A percentile compares a stretch with the other conserved stretches of the same genome.
Conservation (phyloP, 495 filamentous ascomycete genomes). For the Talaromyces thailandensis region DNA sequence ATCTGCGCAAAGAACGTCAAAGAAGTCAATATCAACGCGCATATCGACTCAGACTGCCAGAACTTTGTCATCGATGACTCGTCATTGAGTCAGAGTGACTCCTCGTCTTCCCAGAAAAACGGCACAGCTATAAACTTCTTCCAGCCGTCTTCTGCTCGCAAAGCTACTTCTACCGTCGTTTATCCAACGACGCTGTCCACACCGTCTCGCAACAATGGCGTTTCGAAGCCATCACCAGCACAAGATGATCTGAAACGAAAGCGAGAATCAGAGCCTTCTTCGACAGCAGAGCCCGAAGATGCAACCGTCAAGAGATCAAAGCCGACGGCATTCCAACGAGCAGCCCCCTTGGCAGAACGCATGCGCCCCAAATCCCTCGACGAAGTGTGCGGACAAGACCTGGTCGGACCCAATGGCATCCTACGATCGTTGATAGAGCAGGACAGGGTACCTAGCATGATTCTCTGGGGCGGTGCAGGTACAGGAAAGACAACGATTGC, state of each 20-base stretch:
- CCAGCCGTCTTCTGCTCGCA: constrained; percentile 53
- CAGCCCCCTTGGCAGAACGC: constrained; percentile 81
- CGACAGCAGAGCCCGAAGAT: constrained; percentile 11
- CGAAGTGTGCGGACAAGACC: constrained; percentile 83
- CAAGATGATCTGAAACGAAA: constrained; percentile 11
- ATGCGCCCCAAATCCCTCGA: constrained; percentile 83
- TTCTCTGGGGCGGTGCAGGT: constrained; percentile 85
- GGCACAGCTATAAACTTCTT: constrained; percentile 64
- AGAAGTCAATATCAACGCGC: constrained; percentile 72
- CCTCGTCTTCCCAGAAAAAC: constrained; percentile 32
- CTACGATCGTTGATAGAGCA: constrained; percentile 85
- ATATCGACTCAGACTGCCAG: constrained; percentile 81
- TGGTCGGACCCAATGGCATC: constrained; percentile 77
- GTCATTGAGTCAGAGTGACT: constrained; percentile 27
- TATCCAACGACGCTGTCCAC: constrained; percentile 4
- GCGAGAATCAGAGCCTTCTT: constrained; percentile 11
- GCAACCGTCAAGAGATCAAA: constrained; percentile 51
- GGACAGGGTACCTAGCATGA: constrained; percentile 85
- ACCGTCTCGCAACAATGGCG: constrained; percentile 22
- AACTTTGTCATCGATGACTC: constrained; percentile 42
- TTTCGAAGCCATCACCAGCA: constrained; percentile 25
- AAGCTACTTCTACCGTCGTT: constrained; percentile 17
- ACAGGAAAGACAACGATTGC: constrained; percentile 98
- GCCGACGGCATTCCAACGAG: constrained; percentile 50
- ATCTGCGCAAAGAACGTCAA: constrained; percentile 74